Conservation (phyloP, 2,329 filamentous ascomycete species). For the Corniculantispora saksenae region DNA sequence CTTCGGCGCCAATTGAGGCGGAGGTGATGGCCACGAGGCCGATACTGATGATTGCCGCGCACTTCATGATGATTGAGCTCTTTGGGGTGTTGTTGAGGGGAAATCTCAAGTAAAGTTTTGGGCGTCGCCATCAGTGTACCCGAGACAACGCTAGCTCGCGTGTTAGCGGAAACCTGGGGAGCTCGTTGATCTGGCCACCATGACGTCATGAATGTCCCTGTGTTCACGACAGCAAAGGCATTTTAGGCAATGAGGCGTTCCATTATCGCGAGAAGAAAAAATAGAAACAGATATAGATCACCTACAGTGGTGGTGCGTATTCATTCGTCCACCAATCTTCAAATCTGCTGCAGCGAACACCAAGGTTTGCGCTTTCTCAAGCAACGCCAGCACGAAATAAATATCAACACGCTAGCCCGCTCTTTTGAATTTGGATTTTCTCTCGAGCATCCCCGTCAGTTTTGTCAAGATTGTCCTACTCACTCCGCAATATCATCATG, state of each 20-base stretch:
- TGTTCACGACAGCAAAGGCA: no score
- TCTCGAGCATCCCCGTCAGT: no score
- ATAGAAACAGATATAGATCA: no score
- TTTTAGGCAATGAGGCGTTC: no score
- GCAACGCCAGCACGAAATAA: no score
- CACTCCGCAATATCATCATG: no score
- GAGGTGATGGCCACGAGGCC: constrained; percentile 11
- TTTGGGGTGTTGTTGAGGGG: not conserved
- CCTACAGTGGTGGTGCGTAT: not conserved
- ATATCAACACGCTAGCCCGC: no score
- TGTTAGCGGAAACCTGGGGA: not conserved
- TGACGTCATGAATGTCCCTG: constrained; percentile 8
- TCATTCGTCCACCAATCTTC: not conserved
- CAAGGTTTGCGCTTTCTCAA: no score
- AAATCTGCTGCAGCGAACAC: not conserved
- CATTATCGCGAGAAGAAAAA: not conserved
- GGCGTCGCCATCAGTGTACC: not conserved
- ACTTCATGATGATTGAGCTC: not conserved
- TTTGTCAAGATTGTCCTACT: no score
- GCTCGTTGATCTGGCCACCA: not conserved
- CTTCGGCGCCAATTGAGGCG: not conserved
- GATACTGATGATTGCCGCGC: not conserved
- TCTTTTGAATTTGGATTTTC: no score
- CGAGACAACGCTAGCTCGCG: not conserved
- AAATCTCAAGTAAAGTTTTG: not conserved